phyloP scores from a whole-genome alignment of 257 asterid species.

The Solanum sparsipilum region DNA sequence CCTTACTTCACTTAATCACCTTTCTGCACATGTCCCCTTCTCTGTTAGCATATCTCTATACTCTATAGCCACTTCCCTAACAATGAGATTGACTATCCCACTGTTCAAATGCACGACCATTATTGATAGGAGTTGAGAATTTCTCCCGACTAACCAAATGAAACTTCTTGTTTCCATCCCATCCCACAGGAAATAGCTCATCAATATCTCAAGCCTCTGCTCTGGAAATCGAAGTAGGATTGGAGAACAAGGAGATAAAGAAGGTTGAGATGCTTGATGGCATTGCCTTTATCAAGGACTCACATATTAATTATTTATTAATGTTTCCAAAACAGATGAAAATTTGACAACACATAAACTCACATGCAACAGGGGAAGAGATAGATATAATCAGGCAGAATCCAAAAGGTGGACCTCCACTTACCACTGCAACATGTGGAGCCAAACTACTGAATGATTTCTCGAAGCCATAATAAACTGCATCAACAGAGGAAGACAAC shows the following conservation, averaged over 20 bases:
- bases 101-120: background rate
- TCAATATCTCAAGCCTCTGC: background rate
- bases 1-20: background rate
- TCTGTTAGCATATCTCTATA: background rate
- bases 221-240: background rate
- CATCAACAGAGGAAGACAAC: slow-evolving; percentile 9
- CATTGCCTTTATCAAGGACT: background rate
- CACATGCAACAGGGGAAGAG: background rate
- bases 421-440: slow-evolving; percentile 76
- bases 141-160: background rate
- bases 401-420: slow-evolving; percentile 2
- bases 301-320: background rate
- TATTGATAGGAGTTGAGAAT: background rate
- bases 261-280: background rate
- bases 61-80: background rate
- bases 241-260: background rate
- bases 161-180: background rate
- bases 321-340: background rate
- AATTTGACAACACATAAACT: background rate
- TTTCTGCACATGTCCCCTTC: background rate
- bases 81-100: background rate
- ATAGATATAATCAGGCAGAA: background rate
- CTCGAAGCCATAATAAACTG: slow-evolving; percentile 88
- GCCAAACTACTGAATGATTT: slow-evolving; percentile 64
- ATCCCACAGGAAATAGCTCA: background rate